Percentiles rank a stretch among this genome's conserved stretches.
Conservation (phyloP, 495 filamentous ascomycete species). For the Immersiella caudata region DNA sequence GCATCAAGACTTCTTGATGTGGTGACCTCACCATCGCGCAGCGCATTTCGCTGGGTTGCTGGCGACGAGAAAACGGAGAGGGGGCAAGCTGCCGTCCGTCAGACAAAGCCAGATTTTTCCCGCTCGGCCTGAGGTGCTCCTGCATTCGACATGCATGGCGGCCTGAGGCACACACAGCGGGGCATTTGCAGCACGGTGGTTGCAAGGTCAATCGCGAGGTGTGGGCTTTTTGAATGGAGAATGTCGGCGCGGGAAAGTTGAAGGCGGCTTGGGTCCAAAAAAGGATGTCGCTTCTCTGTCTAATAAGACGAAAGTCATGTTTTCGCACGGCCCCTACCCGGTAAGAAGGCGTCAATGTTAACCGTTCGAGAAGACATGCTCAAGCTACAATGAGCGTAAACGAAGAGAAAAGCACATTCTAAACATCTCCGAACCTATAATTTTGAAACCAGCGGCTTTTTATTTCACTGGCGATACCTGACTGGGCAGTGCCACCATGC, state of each 20-base stretch:
- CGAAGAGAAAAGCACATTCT: too few species aligned
- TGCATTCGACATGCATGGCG: background rate
- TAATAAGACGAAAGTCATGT: too few species aligned
- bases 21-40: background rate
- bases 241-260: background rate
- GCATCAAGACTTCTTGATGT: background rate
- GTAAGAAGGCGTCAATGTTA: too few species aligned
- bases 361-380: too few species aligned
- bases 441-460: too few species aligned
- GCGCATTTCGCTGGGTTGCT: background rate
- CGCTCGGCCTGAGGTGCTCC: background rate
- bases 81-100: background rate
- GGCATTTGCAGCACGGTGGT: background rate
- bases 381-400: too few species aligned
- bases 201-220: conserved; percentile 15
- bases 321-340: too few species aligned
- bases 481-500: too few species aligned
- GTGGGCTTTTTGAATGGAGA: background rate
- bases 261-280: background rate
- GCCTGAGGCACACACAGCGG: conserved; percentile 10
- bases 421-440: too few species aligned
- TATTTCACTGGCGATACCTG: too few species aligned
- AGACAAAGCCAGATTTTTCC: background rate
- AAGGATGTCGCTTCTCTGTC: too few species aligned
- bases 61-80: conserved; percentile 17